phyloP scores from a whole-genome alignment of 2,329 filamentous ascomycete species.

The Exophiala sp. region DNA sequence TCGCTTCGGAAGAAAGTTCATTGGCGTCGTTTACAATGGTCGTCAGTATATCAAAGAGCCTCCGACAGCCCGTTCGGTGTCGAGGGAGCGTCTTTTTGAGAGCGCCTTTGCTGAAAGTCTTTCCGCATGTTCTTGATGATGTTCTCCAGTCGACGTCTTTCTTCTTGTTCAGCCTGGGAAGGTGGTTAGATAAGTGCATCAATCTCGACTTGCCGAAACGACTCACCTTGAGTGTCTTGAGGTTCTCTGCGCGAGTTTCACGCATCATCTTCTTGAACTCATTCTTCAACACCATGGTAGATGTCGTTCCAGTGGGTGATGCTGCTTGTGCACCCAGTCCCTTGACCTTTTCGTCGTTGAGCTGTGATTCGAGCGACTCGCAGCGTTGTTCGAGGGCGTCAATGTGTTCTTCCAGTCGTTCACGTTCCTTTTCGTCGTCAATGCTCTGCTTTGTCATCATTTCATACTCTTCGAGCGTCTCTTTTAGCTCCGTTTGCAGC shows the following conservation, averaged over 20 bases:
- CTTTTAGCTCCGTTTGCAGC: constrained; percentile 63
- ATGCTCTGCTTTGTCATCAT: constrained; percentile 66
- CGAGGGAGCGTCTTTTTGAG: constrained; percentile 6
- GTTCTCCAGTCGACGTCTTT: constrained; percentile 63
- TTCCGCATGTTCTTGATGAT: constrained; percentile 53
- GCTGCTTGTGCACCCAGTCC: constrained; percentile 57
- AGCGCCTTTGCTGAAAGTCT: constrained; percentile 33
- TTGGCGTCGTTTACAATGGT: constrained; percentile 1
- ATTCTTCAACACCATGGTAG: constrained; percentile 65
- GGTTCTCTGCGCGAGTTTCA: constrained; percentile 64
- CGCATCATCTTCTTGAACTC: constrained; percentile 82
- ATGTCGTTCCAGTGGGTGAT: constrained; percentile 54
- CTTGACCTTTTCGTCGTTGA: constrained; percentile 65
- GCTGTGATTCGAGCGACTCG: constrained; percentile 60
- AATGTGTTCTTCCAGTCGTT: constrained; percentile 60
- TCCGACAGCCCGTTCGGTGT: neutral
- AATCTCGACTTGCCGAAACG: constrained; percentile 1
- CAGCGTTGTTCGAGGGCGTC: constrained; percentile 62
- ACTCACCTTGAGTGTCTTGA: constrained; percentile 62
- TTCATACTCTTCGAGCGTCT: constrained; percentile 68
- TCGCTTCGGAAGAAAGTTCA: neutral
- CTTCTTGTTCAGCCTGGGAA: constrained; percentile 65
- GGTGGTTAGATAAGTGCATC: constrained; percentile 6
- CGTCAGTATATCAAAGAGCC: constrained; percentile 8
- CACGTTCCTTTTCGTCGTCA: constrained; percentile 68